A percentile compares a stretch with the other conserved stretches of the same genome.
phyloP scores from a whole-genome alignment of 495 filamentous ascomycete genomes.

The Symbiotaphrina buchneri region DNA sequence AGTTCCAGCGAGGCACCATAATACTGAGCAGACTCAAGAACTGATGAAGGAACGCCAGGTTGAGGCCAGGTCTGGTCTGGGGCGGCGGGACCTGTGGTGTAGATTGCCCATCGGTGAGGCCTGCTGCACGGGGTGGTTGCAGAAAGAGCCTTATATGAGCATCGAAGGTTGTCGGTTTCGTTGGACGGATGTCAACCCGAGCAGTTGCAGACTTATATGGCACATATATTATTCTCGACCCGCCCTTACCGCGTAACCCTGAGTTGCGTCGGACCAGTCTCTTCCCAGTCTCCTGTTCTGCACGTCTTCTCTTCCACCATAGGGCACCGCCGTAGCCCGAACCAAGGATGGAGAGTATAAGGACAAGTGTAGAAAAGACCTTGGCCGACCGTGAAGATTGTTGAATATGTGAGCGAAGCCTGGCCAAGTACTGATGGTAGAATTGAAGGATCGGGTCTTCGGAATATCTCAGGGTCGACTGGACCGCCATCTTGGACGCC shows the following conservation, averaged over 20 bases:
- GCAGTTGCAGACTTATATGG: constrained; percentile 68
- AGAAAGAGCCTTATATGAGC: constrained; percentile 87
- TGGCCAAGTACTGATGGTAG: constrained; percentile 37
- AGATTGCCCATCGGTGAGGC: constrained; percentile 42
- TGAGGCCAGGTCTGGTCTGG: constrained; percentile 82
- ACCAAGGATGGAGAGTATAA: constrained; percentile 53
- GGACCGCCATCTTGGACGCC: constrained; percentile 44
- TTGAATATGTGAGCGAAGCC: constrained; percentile 34
- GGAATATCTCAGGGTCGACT: constrained; percentile 56
- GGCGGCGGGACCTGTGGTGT: constrained; percentile 52
- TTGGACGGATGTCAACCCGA: constrained; percentile 82
- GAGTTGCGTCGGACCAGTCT: constrained; percentile 77
- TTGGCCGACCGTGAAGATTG: constrained; percentile 42
- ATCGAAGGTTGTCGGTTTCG: constrained; percentile 85
- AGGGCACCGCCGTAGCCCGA: constrained; percentile 51
- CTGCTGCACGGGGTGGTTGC: constrained; percentile 61
- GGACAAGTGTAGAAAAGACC: constrained; percentile 48
- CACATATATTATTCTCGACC: constrained; percentile 81
- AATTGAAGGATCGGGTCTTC: constrained; percentile 48
- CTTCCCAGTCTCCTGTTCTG: constrained; percentile 57
- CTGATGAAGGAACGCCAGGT: constrained; percentile 95
- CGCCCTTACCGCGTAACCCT: constrained; percentile 78
- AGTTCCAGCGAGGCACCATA: constrained; percentile 87
- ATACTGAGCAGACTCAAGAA: constrained; percentile 89
- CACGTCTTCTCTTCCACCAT: constrained; percentile 44